Conservation (phyloP, 768 basidiomycete genomes). For the Tricholoma saponaceum region DNA sequence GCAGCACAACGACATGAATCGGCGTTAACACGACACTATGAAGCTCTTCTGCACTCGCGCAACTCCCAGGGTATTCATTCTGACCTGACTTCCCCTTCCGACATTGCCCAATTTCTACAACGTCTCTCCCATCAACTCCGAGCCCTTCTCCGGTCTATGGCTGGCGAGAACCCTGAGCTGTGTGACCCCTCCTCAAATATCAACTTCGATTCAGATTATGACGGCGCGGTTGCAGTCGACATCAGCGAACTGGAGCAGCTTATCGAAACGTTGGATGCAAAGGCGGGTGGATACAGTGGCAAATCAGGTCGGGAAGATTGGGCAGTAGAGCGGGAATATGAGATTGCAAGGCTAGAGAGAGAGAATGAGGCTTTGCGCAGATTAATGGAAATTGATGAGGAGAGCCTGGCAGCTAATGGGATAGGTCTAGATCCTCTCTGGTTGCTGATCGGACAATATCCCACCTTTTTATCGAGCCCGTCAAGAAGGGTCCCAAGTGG, state of each 20-base stretch:
- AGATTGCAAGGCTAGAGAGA: conserved; percentile 74
- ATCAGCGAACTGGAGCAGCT: conserved; percentile 38
- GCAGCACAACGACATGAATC: conserved; percentile 92
- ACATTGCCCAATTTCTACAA: conserved; percentile 62
- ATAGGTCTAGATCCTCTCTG: conserved; percentile 48
- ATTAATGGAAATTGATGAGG: conserved; percentile 70
- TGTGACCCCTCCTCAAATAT: conserved; percentile 27
- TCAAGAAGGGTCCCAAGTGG: conserved; percentile 24
- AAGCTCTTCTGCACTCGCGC: conserved; percentile 66
- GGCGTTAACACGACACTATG: conserved; percentile 86
- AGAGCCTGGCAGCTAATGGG: conserved; percentile 47
- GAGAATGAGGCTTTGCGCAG: conserved; percentile 82
- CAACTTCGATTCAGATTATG: conserved; percentile 33
- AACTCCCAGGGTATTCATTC: conserved; percentile 52
- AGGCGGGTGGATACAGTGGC: conserved; percentile 22
- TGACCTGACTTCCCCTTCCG: conserved; percentile 55
- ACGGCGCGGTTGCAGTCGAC: conserved; percentile 28
- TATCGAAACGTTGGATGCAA: conserved; percentile 38
- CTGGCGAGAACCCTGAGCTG: conserved; percentile 56
- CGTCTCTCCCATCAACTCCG: conserved; percentile 69
- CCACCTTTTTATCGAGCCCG: conserved; percentile 29
- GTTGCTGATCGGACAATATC: conserved; percentile 36
- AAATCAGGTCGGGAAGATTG: conserved; percentile 63
- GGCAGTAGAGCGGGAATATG: conserved; percentile 82
- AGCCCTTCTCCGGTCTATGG: conserved; percentile 66